Conservation (phyloP, 208 protist genomes). For the Leishmania martiniquensis region DNA sequence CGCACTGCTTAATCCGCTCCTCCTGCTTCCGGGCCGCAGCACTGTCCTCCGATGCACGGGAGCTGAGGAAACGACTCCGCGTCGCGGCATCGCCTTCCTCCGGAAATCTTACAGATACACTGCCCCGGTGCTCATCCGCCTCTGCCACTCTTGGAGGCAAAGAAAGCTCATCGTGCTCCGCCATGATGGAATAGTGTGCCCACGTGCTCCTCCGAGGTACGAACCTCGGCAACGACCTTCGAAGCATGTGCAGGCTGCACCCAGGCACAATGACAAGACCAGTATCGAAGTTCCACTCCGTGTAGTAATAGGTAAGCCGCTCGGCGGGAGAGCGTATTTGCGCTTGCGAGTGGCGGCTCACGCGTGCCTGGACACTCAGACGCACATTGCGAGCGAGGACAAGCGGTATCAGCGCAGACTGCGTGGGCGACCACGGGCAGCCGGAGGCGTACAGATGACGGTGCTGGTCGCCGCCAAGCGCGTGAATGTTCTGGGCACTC, state of each 20-base stretch:
- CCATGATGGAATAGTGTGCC: not conserved
- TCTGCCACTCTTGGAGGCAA: not conserved
- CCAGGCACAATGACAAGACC: not conserved
- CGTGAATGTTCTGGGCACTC: not conserved
- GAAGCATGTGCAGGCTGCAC: slow-evolving; percentile 2
- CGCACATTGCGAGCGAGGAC: not conserved
- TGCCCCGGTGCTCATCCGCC: not conserved
- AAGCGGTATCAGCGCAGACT: slow-evolving; percentile 9
- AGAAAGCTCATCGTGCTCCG: not conserved
- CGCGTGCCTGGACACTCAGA: slow-evolving; percentile 1
- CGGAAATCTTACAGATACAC: not conserved
- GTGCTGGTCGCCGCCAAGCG: not conserved
- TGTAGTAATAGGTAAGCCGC: slow-evolving; percentile 6
- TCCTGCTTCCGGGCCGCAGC: not conserved
- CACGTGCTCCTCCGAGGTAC: slow-evolving; percentile 6
- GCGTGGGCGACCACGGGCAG: not conserved
- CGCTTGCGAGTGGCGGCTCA: not conserved
- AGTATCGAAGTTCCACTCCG: not conserved
- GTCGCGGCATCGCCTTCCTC: not conserved
- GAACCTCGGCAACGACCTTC: slow-evolving; percentile 1
- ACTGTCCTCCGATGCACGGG: not conserved
- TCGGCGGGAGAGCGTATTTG: slow-evolving; percentile 8
- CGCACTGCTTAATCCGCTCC: not conserved
- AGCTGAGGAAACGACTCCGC: not conserved
- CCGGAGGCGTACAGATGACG: slow-evolving; percentile 8